These are phyloP conservation scores for Senecio squalidus DNA, from an alignment of 140 eudicot genomes.

Conservation along the genomic window DNA sequence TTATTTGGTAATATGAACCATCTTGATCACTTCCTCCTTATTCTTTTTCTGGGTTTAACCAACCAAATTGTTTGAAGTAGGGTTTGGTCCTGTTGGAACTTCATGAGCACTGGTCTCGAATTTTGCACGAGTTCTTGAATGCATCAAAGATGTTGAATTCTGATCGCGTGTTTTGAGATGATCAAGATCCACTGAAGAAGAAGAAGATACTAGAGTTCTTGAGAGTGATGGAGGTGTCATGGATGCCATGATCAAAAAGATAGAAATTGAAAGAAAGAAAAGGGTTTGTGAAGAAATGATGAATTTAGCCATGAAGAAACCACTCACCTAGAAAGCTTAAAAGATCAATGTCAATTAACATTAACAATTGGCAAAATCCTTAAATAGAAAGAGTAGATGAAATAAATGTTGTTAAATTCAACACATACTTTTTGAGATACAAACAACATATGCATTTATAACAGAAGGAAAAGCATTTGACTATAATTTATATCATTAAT, in stretches of 20 bases:
- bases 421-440: background rate
- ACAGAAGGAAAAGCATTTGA: too few species aligned
- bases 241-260: slow-evolving; percentile 21
- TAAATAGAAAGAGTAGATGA: background rate
- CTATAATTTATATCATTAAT: too few species aligned
- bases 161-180: slow-evolving; percentile 11
- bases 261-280: slow-evolving; percentile 4
- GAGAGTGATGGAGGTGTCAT: slow-evolving; percentile 16
- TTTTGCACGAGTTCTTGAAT: slow-evolving; percentile 16
- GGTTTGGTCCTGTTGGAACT: slow-evolving; percentile 52
- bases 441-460: too few species aligned
- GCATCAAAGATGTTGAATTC: background rate
- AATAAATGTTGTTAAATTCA: background rate
- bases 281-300: slow-evolving; percentile 6
- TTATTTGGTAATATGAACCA: background rate
- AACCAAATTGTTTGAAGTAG: slow-evolving; percentile 34
- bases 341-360: background rate
- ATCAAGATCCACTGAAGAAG: slow-evolving; percentile 11
- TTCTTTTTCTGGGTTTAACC: slow-evolving; percentile 8
- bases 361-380: background rate
- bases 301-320: slow-evolving; percentile 17
- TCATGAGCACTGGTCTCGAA: slow-evolving; percentile 38
- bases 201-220: slow-evolving; percentile 17
- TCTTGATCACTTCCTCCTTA: background rate
- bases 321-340: background rate